phyloP scores from a whole-genome alignment of 768 basidiomycete species.

The Pleurotus eryngii region DNA sequence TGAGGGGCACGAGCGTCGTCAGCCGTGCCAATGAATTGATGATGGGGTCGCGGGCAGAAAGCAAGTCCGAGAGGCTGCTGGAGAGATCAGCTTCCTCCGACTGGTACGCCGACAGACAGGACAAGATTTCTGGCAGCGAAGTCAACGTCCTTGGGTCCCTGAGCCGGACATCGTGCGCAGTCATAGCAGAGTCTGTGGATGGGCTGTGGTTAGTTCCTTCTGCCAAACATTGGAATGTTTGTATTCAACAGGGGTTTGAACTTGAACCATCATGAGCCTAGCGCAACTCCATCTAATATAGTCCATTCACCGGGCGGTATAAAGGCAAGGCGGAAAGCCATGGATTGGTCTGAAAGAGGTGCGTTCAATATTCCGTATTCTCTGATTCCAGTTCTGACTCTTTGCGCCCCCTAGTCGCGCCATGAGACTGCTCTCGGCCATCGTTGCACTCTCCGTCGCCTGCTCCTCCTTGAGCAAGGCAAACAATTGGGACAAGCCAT shows the following conservation, averaged over 20 bases:
- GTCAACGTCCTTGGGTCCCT: slow-evolving; percentile 47
- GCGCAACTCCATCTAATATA: too few species aligned
- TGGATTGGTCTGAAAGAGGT: background rate
- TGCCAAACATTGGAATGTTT: too few species aligned
- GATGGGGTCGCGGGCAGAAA: slow-evolving; percentile 69
- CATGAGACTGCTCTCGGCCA: background rate
- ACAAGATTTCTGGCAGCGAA: slow-evolving; percentile 64
- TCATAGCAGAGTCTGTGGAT: too few species aligned
- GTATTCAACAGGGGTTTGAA: too few species aligned
- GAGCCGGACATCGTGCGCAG: background rate
- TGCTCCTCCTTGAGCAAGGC: background rate
- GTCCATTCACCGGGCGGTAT: too few species aligned
- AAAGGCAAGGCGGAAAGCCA: too few species aligned
- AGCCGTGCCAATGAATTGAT: slow-evolving; percentile 58
- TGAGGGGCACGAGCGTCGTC: slow-evolving; percentile 52
- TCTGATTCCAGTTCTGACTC: too few species aligned
- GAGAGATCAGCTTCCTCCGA: slow-evolving; percentile 78
- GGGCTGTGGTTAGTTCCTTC: too few species aligned
- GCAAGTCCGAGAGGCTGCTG: slow-evolving; percentile 62
- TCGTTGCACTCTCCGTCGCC: background rate
- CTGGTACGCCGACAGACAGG: slow-evolving; percentile 72
- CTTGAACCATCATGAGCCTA: too few species aligned
- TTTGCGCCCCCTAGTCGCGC: background rate
- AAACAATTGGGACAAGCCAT: slow-evolving; percentile 23
- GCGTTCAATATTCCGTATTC: background rate